phyloP scores from a whole-genome alignment of 495 filamentous ascomycete species.

The Penicillium verhagenii region DNA sequence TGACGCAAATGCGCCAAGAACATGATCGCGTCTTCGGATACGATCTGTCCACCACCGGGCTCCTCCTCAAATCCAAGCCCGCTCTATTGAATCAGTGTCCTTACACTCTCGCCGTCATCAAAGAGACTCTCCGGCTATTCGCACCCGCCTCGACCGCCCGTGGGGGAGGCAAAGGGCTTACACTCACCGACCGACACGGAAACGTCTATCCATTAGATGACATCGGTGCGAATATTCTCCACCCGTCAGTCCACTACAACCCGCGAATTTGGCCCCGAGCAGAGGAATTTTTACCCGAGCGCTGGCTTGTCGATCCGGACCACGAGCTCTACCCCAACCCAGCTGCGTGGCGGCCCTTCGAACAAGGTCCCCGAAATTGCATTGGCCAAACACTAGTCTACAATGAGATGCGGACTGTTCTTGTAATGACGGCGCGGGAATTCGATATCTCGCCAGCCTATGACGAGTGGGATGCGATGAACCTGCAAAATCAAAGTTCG shows the following conservation, averaged over 20 bases:
- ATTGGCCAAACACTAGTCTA: slow-evolving; percentile 55
- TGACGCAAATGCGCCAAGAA: slow-evolving; percentile 41
- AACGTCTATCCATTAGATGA: neutral
- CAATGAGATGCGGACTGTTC: slow-evolving; percentile 44
- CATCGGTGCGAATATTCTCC: slow-evolving; percentile 21
- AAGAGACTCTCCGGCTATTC: slow-evolving; percentile 47
- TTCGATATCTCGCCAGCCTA: slow-evolving; percentile 50
- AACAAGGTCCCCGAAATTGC: slow-evolving; percentile 51
- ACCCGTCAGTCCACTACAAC: neutral
- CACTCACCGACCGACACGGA: neutral
- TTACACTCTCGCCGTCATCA: slow-evolving; percentile 49
- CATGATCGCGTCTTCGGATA: slow-evolving; percentile 40
- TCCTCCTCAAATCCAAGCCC: slow-evolving; percentile 29
- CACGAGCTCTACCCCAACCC: slow-evolving; percentile 20
- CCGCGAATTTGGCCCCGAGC: slow-evolving; percentile 4
- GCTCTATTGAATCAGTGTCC: slow-evolving; percentile 39
- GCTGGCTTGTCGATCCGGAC: slow-evolving; percentile 10
- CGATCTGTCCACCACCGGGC: slow-evolving; percentile 19
- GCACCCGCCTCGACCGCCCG: slow-evolving; percentile 23
- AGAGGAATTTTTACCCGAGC: slow-evolving; percentile 25
- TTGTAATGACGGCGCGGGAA: slow-evolving; percentile 43
- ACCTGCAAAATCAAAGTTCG: neutral
- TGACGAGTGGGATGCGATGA: slow-evolving; percentile 24
- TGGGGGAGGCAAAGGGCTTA: too few relatives aligned
- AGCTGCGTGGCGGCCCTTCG: slow-evolving; percentile 52